Base-by-base conservation (phyloP, 1,284 basidiomycete genomes). In the Austroboletus niveus region DNA sequence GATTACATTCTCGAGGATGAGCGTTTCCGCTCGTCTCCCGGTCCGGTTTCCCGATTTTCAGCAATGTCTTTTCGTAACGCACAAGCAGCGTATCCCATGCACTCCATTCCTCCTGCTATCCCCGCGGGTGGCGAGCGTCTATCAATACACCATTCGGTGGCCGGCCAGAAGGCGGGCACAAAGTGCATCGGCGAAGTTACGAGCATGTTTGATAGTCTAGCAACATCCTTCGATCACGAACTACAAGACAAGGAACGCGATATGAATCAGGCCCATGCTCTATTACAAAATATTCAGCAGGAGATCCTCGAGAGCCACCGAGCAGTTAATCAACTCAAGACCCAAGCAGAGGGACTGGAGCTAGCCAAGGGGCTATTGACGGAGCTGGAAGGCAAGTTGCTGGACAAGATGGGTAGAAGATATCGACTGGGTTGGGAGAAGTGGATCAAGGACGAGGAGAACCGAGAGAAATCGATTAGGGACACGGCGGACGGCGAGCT, bases 1-100 rank as follows among this genome's bases (percentile, higher is more conserved):
- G 97, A 99, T 69, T 99, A 99, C 66, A 99, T 99, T 57, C 80
- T 99, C 36, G 97, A 99, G 68, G 97, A 99, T 68, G 97, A 98
- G 69, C 86, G 95, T 36, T 98, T 98, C 76, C 83, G 96, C 31
- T 91, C 92, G 0, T 96, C 93, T 8, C 94, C 94, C 9, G 79
- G 82, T 0, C 84, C 89, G 11, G 76, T 81, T n/a, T 83, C 87
- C 9, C 80, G 87, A 45, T 70, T 76, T 30, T 64, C 77, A 20
- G 69, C 79, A 24, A 84, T 87, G 83, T 82, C 85, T 8, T 86
- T 81, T 67, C 79, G 87, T 43, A 84, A 84, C 49, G 75, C 79
- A 1, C 85, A 87, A 51, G 80, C 77, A 7, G 57, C 68, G 2
- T 65, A 52, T 51, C 64, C 64, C 30, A 66, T 75, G 3, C 64